These are phyloP conservation scores for Arthroderma sp. DNA, from an alignment of 2,329 filamentous ascomycete species.

Conservation along the genomic window DNA sequence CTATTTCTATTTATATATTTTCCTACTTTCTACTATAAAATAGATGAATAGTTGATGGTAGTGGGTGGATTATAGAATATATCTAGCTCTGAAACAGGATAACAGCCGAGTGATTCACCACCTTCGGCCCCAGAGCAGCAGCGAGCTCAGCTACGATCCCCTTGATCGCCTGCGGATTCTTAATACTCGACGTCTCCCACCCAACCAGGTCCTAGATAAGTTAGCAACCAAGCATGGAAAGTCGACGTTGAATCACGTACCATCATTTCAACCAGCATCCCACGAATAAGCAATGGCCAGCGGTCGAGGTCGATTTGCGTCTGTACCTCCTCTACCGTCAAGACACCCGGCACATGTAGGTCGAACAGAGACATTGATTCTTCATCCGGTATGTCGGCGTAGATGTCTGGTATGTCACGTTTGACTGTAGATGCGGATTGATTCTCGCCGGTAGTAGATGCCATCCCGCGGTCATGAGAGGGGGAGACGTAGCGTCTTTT, in stretches of 20 bases:
- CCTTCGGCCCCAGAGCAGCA: conserved; percentile 33
- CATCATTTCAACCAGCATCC: conserved; percentile 33
- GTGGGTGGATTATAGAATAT: background rate
- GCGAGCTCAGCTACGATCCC: conserved; percentile 38
- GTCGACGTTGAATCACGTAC: conserved; percentile 19
- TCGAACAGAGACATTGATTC: conserved; percentile 36
- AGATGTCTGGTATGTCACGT: conserved; percentile 11
- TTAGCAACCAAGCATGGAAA: background rate
- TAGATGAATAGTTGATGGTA: no score
- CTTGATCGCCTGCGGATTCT: conserved; percentile 35
- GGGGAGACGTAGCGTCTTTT: conserved; percentile 35
- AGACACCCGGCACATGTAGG: conserved; percentile 35
- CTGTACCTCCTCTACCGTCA: conserved; percentile 33
- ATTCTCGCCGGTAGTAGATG: background rate
- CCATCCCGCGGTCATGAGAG: conserved; percentile 24
- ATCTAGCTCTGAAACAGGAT: conserved; percentile 23
- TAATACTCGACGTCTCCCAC: conserved; percentile 36
- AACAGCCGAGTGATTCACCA: conserved; percentile 32
- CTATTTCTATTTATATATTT: no score
- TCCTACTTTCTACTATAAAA: no score
- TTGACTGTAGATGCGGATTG: conserved; percentile 12
- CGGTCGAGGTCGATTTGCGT: conserved; percentile 32
- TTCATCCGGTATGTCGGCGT: conserved; percentile 23
- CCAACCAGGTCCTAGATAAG: conserved; percentile 31
- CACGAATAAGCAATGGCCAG: conserved; percentile 34